Evolutionary conservation across 371 early-diverging fungal genomes (phyloP).

Genomic region (Apophysomyces trapeziformis): DNA sequence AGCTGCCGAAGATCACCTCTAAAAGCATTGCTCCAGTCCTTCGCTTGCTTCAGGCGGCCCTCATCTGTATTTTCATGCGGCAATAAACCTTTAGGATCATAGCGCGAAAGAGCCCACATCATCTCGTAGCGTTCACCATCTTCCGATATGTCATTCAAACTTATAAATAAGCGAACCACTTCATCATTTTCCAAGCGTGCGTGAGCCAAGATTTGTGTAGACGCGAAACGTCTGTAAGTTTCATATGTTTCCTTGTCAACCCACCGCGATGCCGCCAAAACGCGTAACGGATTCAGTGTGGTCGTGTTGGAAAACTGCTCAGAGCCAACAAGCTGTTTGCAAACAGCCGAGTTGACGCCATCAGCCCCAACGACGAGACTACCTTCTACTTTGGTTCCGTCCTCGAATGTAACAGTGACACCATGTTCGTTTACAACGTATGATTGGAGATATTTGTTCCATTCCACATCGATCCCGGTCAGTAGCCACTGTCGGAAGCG

Average conservation of each 20-base stretch:
- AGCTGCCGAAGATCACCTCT: slow-evolving; percentile 4
- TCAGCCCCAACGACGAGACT: slow-evolving; percentile 31
- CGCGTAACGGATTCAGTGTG: slow-evolving; percentile 13
- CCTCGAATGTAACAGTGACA: slow-evolving; percentile 34
- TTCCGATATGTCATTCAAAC: slow-evolving; percentile 9
- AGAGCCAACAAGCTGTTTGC: slow-evolving; percentile 19
- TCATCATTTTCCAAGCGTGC: neutral
- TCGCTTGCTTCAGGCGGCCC: neutral
- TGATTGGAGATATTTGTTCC: slow-evolving; percentile 25
- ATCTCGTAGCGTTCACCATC: slow-evolving; percentile 1
- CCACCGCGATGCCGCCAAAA: slow-evolving; percentile 9
- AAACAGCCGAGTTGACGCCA: slow-evolving; percentile 29
- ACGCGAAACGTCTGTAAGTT: neutral
- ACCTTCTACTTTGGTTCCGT: slow-evolving; percentile 27
- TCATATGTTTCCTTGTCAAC: slow-evolving; percentile 7
- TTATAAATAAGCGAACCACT: neutral
- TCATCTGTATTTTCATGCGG: neutral
- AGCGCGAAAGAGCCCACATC: slow-evolving; percentile 8
- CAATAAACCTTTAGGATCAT: neutral
- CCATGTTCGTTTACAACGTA: slow-evolving; percentile 19
- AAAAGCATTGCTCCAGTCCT: slow-evolving; percentile 11
- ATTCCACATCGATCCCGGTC: slow-evolving; percentile 23
- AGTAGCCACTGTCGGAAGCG: slow-evolving; percentile 30
- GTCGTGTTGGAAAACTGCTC: slow-evolving; percentile 21
- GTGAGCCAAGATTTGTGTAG: neutral